phyloP scores from a whole-genome alignment of 352 stramenopile species.

The Globisporangium okanoganense region DNA sequence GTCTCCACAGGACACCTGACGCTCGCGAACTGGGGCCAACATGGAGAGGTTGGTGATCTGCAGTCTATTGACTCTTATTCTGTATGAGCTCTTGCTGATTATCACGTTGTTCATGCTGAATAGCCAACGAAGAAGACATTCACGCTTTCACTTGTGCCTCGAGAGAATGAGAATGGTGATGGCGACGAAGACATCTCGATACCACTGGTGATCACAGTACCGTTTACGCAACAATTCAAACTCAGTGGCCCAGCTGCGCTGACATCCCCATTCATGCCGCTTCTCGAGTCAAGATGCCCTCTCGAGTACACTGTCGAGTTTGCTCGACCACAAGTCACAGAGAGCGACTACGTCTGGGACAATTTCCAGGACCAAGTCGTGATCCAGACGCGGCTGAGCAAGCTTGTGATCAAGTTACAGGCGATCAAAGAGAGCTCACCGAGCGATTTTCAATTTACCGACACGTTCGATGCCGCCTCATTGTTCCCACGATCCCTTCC shows the following conservation, averaged over 20 bases:
- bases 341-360: conserved; percentile 52
- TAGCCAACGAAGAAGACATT: conserved; percentile 3
- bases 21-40: conserved; percentile 20
- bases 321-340: conserved; percentile 19
- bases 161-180: background rate
- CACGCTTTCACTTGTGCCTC: conserved; percentile 6
- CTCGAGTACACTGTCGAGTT: conserved; percentile 40
- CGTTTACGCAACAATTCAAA: conserved; percentile 45
- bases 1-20: conserved; percentile 12
- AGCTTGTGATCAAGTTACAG: conserved; percentile 35
- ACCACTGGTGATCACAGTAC: conserved; percentile 46
- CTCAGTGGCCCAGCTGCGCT: conserved; percentile 13
- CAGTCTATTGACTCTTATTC: background rate
- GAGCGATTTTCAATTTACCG: background rate
- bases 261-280: conserved; percentile 16
- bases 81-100: background rate
- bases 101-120: background rate
- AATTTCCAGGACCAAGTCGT: conserved; percentile 71
- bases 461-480: background rate
- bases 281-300: conserved; percentile 20
- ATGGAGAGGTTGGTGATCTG: conserved; percentile 11
- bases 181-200: conserved; percentile 5
- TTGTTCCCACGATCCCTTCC: conserved; percentile 31
- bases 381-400: conserved; percentile 51
- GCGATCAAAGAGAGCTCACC: conserved; percentile 21